Evolutionary conservation across 1,284 basidiomycete genomes (phyloP), one percentile per base, ranked within the genome.

Genomic region (Rhodofomes roseus): DNA sequence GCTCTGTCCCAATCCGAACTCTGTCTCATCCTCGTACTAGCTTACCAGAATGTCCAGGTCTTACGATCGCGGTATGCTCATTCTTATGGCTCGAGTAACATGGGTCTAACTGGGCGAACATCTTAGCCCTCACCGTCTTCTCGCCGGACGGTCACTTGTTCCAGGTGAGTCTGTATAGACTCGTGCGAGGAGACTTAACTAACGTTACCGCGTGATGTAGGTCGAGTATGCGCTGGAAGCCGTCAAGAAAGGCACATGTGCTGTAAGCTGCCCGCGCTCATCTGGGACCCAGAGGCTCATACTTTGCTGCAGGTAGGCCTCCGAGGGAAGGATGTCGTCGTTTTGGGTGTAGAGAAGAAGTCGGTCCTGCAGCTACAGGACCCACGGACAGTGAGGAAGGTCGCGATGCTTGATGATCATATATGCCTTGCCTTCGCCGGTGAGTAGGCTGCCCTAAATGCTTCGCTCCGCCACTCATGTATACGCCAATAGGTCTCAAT

Each of bases 281-380:
- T 11, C 12, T 16, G 57, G 1, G 29, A 41, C 16, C n/a, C 20
- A 27, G 14, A 50, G 50, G 25, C 48, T 9, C 51, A n/a, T n/a
- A 34, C 27, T 54, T 25, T 6, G 41, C 50, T 50, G 46, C 60
- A 96, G 95, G 95, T 99, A 62, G 97, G 97, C 55, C 94, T 99
- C 34, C 87, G 95, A 63, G 97, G 97, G 64, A 90, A 93, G 72
- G 90, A 96, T 69, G 92, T 96, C 37, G 97, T 98, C 4, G 95
- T 99, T 4, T 83, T 99, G 27, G 97, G 96, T 57, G 97, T 99
- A 22, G 97, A 99, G 82, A 99, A 99, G 89, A 99, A 98, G 77
- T 95, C 93, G 0, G 88, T 98, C 18, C 81, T 98, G 27, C 97
- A 99, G 76, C 84, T 99, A 8, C 97, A 99, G 81, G 97, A 99